A percentile compares a stretch with the other conserved stretches of the same genome.
Evolutionary conservation across 2,329 filamentous ascomycete genomes (phyloP).

Genomic region (Ceratocystis alfenasii): DNA sequence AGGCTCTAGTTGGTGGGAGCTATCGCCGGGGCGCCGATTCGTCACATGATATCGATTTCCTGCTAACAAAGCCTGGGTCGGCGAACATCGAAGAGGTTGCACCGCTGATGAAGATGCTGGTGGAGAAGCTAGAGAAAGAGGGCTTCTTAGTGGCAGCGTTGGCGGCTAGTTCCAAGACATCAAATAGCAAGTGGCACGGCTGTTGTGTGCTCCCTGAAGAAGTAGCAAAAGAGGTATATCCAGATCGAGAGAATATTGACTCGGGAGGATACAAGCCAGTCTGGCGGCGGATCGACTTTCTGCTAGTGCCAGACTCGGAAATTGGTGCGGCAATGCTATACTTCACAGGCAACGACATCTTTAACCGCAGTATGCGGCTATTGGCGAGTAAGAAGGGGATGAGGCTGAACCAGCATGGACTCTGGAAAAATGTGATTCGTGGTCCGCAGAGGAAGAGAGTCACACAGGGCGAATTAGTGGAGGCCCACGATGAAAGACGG

Average conservation of each 20-base stretch:
- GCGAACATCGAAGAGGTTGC: slow-evolving; percentile 43
- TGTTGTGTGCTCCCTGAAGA: slow-evolving; percentile 56
- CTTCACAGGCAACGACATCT: slow-evolving; percentile 91
- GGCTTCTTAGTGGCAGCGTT: slow-evolving; percentile 61
- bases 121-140: slow-evolving; percentile 46
- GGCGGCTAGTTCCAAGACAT: slow-evolving; percentile 35
- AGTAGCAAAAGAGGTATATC: slow-evolving; percentile 26
- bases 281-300: slow-evolving; percentile 75
- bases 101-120: slow-evolving; percentile 49
- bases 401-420: slow-evolving; percentile 70
- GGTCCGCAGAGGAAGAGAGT: slow-evolving; percentile 46
- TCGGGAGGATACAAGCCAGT: slow-evolving; percentile 25
- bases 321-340: slow-evolving; percentile 82
- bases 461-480: slow-evolving; percentile 57
- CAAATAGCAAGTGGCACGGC: slow-evolving; percentile 76
- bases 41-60: slow-evolving; percentile 73
- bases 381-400: slow-evolving; percentile 70
- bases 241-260: background rate
- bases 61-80: slow-evolving; percentile 60
- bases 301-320: slow-evolving; percentile 69
- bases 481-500: slow-evolving; percentile 60
- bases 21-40: slow-evolving; percentile 66
- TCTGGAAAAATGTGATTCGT: slow-evolving; percentile 60
- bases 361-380: slow-evolving; percentile 75
- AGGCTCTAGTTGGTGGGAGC: slow-evolving; percentile 68